A percentile compares a stretch with the other conserved stretches of the same genome.
Conservation (phyloP, 352 stramenopile species). For the Blastocystis sp. region DNA sequence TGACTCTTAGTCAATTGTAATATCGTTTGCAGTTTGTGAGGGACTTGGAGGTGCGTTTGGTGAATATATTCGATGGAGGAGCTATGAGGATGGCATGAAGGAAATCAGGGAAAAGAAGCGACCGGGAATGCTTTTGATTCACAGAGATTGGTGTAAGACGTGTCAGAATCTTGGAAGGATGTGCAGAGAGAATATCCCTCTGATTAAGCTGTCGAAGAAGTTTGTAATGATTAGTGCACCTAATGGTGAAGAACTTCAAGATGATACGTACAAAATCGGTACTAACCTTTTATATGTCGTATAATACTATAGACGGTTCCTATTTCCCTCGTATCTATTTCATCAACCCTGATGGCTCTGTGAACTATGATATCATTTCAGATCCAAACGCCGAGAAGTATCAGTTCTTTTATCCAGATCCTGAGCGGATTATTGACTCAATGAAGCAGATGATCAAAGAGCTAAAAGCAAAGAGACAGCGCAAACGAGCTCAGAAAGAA, state of each 20-base stretch:
- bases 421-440: slow-evolving; percentile 16
- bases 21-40: neutral
- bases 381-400: slow-evolving; percentile 9
- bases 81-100: slow-evolving; percentile 65
- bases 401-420: slow-evolving; percentile 51
- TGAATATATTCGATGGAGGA: slow-evolving; percentile 60
- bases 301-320: slow-evolving; percentile 48
- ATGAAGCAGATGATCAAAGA: slow-evolving; percentile 67
- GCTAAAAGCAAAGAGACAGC: slow-evolving; percentile 38
- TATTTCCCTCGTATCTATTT: slow-evolving; percentile 68
- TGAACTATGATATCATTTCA: slow-evolving; percentile 68
- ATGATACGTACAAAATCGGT: slow-evolving; percentile 62
- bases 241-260: slow-evolving; percentile 66
- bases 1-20: neutral
- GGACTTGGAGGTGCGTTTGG: slow-evolving; percentile 38
- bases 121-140: slow-evolving; percentile 57
- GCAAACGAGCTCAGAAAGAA: neutral
- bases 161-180: slow-evolving; percentile 36
- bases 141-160: slow-evolving; percentile 49
- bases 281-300: neutral
- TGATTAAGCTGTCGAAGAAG: slow-evolving; percentile 66
- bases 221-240: slow-evolving; percentile 65
- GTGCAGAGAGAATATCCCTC: slow-evolving; percentile 52
- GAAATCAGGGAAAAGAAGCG: slow-evolving; percentile 56
- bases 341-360: slow-evolving; percentile 65